These are phyloP conservation scores for Hyaloscypha bicolor DNA, from an alignment of 495 filamentous ascomycete genomes.

Conservation along the genomic window DNA sequence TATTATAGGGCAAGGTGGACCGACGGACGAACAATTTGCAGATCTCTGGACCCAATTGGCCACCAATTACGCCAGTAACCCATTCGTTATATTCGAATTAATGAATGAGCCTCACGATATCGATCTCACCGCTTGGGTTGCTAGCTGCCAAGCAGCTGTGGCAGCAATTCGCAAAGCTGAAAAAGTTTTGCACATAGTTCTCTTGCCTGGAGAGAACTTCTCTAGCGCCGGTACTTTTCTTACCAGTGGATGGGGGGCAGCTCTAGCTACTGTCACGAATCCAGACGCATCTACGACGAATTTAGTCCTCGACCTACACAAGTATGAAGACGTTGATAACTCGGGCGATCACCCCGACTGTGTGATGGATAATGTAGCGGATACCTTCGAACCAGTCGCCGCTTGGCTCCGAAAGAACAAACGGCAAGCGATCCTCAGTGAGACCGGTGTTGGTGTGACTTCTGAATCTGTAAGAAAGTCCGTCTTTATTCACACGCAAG, in stretches of 20 bases:
- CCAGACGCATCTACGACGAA: conserved; percentile 53
- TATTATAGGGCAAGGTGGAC: conserved; percentile 60
- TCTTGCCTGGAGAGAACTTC: conserved; percentile 47
- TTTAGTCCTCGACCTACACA: conserved; percentile 58
- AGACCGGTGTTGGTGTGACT: conserved; percentile 49
- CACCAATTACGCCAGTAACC: conserved; percentile 49
- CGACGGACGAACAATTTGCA: conserved; percentile 56
- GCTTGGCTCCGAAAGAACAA: conserved; percentile 50
- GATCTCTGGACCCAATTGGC: conserved; percentile 60
- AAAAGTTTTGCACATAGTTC: conserved; percentile 52
- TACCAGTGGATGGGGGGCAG: conserved; percentile 46
- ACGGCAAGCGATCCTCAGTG: conserved; percentile 53
- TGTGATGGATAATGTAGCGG: conserved; percentile 51
- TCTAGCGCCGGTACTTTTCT: conserved; percentile 49
- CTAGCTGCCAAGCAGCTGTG: conserved; percentile 56
- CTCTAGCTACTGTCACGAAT: conserved; percentile 53
- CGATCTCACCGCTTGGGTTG: conserved; percentile 44
- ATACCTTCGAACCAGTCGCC: conserved; percentile 49
- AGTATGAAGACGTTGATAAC: conserved; percentile 61
- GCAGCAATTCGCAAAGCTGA: conserved; percentile 60
- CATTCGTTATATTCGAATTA: conserved; percentile 57
- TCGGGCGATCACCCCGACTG: conserved; percentile 56
- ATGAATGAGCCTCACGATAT: conserved; percentile 64
- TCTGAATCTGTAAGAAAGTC: neutral
- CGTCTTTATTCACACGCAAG: neutral